phyloP scores from a whole-genome alignment of 139 green algal genomes.

The Gonium pectorale region DNA sequence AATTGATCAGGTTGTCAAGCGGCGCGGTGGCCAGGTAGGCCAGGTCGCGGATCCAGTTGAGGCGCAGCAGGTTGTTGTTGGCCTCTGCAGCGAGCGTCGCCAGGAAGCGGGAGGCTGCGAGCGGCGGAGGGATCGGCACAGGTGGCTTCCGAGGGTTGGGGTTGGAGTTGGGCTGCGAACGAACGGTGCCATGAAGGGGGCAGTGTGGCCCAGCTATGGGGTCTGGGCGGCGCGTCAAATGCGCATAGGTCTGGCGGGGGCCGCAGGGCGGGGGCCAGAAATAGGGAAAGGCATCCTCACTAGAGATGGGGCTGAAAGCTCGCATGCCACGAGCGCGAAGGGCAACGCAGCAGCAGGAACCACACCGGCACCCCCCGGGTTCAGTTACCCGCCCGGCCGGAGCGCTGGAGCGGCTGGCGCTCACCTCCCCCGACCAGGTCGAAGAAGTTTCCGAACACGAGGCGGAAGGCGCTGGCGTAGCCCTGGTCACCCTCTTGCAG shows the following conservation, averaged over 20 bases:
- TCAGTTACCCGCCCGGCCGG: no score
- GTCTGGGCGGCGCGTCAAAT: background rate
- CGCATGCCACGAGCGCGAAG: background rate
- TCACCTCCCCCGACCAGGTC: conserved; percentile 35
- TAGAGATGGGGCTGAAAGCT: background rate
- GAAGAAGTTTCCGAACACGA: conserved; percentile 45
- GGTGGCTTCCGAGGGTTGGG: background rate
- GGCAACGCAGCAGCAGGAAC: background rate
- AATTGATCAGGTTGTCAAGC: conserved; percentile 34
- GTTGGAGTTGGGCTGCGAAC: background rate
- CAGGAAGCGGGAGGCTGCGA: conserved; percentile 20
- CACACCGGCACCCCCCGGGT: no score
- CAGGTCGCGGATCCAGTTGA: conserved; percentile 39
- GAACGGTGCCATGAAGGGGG: background rate
- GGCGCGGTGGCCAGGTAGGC: conserved; percentile 18
- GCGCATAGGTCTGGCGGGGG: background rate
- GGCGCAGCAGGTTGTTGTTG: background rate
- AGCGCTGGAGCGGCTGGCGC: no score
- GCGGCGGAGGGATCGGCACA: background rate
- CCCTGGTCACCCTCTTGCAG: background rate
- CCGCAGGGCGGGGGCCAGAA: background rate
- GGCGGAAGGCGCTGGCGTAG: conserved; percentile 37
- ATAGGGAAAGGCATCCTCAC: background rate
- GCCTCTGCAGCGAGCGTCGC: conserved; percentile 30
- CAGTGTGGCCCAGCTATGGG: background rate